Percentiles rank a stretch among this genome's conserved stretches.
phyloP scores from a whole-genome alignment of 192 early-diverging fungal genomes.

The Radiomyces spectabilis region DNA sequence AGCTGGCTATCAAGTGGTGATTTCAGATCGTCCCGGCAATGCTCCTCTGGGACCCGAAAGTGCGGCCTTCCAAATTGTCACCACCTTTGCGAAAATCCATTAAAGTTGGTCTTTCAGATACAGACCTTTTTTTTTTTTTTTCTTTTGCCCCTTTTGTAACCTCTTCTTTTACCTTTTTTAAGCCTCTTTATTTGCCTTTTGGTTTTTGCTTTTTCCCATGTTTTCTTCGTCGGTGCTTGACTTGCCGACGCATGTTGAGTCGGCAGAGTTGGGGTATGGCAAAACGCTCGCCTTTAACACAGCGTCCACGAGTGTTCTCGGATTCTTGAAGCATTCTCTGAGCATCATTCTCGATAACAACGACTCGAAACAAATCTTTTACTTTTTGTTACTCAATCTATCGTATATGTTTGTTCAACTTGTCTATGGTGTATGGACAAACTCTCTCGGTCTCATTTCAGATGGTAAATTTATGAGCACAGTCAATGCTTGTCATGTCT shows the following conservation, averaged over 20 bases:
- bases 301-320: slow-evolving; percentile 2
- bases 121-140: neutral
- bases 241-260: slow-evolving; percentile 22
- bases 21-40: slow-evolving; percentile 76
- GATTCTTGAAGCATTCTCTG: slow-evolving; percentile 22
- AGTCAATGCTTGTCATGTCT: neutral
- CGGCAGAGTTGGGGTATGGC: slow-evolving; percentile 23
- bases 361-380: slow-evolving; percentile 88
- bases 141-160: neutral
- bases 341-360: slow-evolving; percentile 53
- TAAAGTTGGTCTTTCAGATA: no score
- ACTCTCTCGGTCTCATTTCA: slow-evolving; percentile 85
- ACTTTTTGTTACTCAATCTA: slow-evolving; percentile 88
- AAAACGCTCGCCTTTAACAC: slow-evolving; percentile 3
- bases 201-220: slow-evolving; percentile 4
- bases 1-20: slow-evolving; percentile 61
- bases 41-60: slow-evolving; percentile 31
- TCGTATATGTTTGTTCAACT: slow-evolving; percentile 90
- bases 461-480: slow-evolving; percentile 46
- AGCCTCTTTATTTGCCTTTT: neutral
- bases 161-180: slow-evolving; percentile 6
- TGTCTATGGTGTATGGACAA: slow-evolving; percentile 70
- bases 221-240: slow-evolving; percentile 19
- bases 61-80: slow-evolving; percentile 10
- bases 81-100: slow-evolving; percentile 24